Percentiles rank a stretch among this genome's conserved stretches.
phyloP scores from a whole-genome alignment of 31 red algal genomes.

The Porphyra umbilicalis region DNA sequence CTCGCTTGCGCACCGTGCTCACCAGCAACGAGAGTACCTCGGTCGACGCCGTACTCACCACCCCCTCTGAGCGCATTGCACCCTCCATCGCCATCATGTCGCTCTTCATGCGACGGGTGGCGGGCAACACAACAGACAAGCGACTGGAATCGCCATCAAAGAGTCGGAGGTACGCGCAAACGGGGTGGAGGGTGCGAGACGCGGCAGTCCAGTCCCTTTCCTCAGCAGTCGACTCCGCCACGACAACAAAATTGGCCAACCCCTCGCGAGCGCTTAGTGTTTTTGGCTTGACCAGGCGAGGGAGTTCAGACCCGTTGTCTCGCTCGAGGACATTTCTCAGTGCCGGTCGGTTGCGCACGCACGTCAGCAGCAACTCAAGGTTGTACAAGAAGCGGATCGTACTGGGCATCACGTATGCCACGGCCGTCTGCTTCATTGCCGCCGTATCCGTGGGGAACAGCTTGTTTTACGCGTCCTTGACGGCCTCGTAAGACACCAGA shows the following conservation, averaged over 20 bases:
- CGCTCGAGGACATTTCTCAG: too few relatives aligned
- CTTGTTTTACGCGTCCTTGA: background rate
- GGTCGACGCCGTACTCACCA: background rate
- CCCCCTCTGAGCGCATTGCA: background rate
- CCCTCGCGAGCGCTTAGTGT: too few relatives aligned
- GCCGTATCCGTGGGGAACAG: background rate
- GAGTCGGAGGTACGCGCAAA: background rate
- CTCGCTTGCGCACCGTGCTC: background rate
- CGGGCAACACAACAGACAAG: background rate
- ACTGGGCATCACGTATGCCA: background rate
- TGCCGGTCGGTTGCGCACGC: too few relatives aligned
- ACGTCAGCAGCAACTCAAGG: background rate
- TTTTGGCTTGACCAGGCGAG: too few relatives aligned
- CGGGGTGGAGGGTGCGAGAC: too few relatives aligned
- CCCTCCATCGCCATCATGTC: background rate
- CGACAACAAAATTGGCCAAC: too few relatives aligned
- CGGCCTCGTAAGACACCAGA: background rate
- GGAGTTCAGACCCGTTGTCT: too few relatives aligned
- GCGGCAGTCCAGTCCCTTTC: too few relatives aligned
- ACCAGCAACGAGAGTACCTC: background rate
- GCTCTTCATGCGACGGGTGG: background rate
- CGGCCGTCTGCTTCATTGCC: background rate
- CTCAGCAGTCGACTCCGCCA: too few relatives aligned
- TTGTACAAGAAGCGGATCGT: background rate
- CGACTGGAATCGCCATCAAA: background rate